Conservation (phyloP, 2,329 filamentous ascomycete species). For the Teratosphaeriaceae sp. region DNA sequence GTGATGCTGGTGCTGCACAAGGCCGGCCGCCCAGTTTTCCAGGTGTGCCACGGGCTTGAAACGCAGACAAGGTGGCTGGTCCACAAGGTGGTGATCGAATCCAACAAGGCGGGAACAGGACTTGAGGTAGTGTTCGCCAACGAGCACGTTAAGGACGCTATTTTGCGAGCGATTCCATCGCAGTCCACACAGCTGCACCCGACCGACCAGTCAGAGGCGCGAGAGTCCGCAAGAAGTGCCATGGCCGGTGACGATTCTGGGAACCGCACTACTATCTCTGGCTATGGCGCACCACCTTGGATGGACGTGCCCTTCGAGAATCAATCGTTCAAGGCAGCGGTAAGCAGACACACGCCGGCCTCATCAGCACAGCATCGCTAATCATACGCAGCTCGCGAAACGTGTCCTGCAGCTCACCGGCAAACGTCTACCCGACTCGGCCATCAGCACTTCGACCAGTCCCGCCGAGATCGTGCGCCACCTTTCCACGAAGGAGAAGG, state of each 20-base stretch:
- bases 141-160: too few relatives aligned
- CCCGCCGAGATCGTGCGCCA: slow-evolving; percentile 33
- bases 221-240: too few relatives aligned
- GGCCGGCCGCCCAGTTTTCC: slow-evolving; percentile 24
- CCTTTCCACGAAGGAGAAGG: slow-evolving; percentile 32
- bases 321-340: slow-evolving; percentile 62
- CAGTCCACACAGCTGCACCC: too few relatives aligned
- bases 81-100: too few relatives aligned
- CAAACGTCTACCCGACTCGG: slow-evolving; percentile 63
- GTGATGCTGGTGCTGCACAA: slow-evolving; percentile 48
- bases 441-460: slow-evolving; percentile 41
- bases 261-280: too few relatives aligned
- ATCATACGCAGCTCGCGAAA: slow-evolving; percentile 62
- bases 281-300: slow-evolving; percentile 47
- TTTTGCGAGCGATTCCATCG: too few relatives aligned
- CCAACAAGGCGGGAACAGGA: too few relatives aligned
- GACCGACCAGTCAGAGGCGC: too few relatives aligned
- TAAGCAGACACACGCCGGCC: too few relatives aligned
- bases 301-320: slow-evolving; percentile 52
- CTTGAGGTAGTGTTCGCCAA: too few relatives aligned
- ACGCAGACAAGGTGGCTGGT: too few relatives aligned
- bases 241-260: too few relatives aligned
- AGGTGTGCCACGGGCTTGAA: slow-evolving; percentile 7
- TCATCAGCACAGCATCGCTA: slow-evolving; percentile 13
- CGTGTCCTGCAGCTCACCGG: slow-evolving; percentile 77